Base-by-base conservation (phyloP, 768 basidiomycete species). In the Pleurotus platypus region DNA sequence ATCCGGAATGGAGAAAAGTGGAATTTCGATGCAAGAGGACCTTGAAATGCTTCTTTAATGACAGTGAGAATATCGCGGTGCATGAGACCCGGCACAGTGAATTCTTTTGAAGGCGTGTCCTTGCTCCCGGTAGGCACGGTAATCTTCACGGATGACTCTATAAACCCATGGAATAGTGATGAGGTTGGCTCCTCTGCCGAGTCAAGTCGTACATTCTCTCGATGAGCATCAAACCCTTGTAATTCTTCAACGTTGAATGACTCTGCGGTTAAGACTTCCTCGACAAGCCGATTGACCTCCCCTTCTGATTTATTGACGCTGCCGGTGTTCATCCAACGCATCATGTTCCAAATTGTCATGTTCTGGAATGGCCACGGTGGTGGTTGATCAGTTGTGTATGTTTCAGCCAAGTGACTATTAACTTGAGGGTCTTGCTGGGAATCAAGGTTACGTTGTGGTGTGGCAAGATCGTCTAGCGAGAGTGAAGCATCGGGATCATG, bases 21-120 rank as follows among this genome's bases (percentile, higher is more conserved):
- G 45, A 67, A 68, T 13, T 45, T 38, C 1, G 38, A 49, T 0
- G 61, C 24, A 5, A 30, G 47, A 2, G 53, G 11, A 0, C 67
- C 61, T 6, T 57, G 12, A 15, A 69, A 61, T 3, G 64, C 62
- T 1, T 60, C 49, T 18, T 61, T 63, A 38, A 73, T 64, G 13
- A 72, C 62, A 4, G 65, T 61, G 2, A 64, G 47, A 3, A 73
- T 56, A 0, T 50, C 53, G 0, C 70, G 66, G 55, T 69, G 58
- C 45, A 65, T 62, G 9, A 77, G 59, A 0, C 66, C 67, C 0
- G 60, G 39, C 0, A 76, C 66, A 1, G 57, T 40, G 45, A 72
- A 67, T 1, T n/a, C 43, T 2, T 48, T n/a, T 22, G 47, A 22
- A 15, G 47, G 66, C 7, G 15, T 12, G 11, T 55, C 27, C 22